A percentile compares a stretch with the other conserved stretches of the same genome.
These are phyloP conservation scores for cucumber (Cucumis sativus) DNA, from an alignment of 306 rosid species.

Conservation along the genomic window DNA sequence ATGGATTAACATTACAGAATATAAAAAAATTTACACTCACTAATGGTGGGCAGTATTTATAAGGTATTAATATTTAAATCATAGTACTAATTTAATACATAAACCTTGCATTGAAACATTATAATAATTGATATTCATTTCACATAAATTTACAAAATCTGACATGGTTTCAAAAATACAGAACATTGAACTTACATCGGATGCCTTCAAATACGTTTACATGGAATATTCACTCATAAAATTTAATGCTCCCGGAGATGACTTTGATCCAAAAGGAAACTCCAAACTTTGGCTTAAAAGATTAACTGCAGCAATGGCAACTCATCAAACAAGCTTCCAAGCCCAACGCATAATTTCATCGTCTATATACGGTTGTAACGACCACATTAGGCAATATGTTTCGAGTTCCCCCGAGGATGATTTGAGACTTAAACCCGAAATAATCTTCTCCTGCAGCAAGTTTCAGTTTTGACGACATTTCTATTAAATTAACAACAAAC, in stretches of 20 bases:
- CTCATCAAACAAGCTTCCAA: constrained; percentile 39
- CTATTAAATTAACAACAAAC: too few relatives aligned
- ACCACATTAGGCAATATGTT: constrained; percentile 73
- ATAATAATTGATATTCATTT: not conserved
- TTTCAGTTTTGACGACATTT: not conserved
- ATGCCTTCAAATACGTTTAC: not conserved
- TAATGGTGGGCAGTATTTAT: too few relatives aligned
- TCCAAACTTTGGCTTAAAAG: not conserved
- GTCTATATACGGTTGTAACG: constrained; percentile 39
- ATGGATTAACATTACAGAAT: too few relatives aligned
- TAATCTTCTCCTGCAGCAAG: constrained; percentile 48
- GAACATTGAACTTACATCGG: too few relatives aligned
- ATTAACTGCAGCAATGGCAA: not conserved
- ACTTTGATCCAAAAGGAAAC: not conserved
- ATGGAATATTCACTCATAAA: not conserved
- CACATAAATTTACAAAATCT: not conserved
- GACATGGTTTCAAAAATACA: not conserved
- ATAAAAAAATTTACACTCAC: too few relatives aligned
- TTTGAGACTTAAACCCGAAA: constrained; percentile 44
- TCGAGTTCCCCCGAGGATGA: constrained; percentile 49
- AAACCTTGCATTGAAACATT: not conserved
- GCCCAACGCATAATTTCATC: constrained; percentile 43
- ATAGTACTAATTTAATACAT: too few relatives aligned
- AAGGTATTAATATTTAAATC: too few relatives aligned
- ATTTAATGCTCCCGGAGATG: not conserved